Conservation (phyloP, 148 eudicot species). For the Spergularia bocconei region DNA sequence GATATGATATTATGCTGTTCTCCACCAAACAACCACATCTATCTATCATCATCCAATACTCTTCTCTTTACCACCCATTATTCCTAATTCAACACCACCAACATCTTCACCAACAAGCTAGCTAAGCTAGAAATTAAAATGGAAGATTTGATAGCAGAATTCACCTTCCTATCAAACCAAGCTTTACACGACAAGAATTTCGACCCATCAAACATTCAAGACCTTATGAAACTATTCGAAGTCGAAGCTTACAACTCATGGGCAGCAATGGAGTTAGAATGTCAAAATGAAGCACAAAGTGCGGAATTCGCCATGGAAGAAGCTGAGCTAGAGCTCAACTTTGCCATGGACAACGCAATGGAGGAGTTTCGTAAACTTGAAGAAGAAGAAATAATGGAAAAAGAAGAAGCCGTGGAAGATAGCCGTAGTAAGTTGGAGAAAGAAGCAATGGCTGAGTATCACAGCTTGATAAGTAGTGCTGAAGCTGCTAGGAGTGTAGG, state of each 20-base stretch:
- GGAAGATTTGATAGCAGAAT: slow-evolving; percentile 63
- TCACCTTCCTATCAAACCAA: slow-evolving; percentile 56
- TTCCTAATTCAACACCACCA: neutral
- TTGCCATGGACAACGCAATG: slow-evolving; percentile 74
- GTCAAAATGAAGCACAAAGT: slow-evolving; percentile 32
- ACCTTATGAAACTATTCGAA: slow-evolving; percentile 71
- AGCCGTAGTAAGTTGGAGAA: slow-evolving; percentile 34
- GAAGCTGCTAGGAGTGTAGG: slow-evolving; percentile 59
- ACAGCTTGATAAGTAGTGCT: slow-evolving; percentile 36
- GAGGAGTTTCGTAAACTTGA: slow-evolving; percentile 58
- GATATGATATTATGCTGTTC: neutral
- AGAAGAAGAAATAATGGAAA: slow-evolving; percentile 41
- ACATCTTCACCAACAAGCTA: neutral
- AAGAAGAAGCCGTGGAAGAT: slow-evolving; percentile 35
- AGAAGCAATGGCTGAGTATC: slow-evolving; percentile 36
- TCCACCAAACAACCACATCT: neutral
- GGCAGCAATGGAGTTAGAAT: slow-evolving; percentile 63
- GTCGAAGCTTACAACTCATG: slow-evolving; percentile 72
- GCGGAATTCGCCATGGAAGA: slow-evolving; percentile 39
- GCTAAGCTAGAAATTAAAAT: no score
- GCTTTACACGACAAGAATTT: slow-evolving; percentile 53
- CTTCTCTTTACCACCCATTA: neutral
- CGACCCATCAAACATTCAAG: slow-evolving; percentile 66
- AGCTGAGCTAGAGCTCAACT: slow-evolving; percentile 59
- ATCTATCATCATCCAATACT: neutral